Conservation (phyloP, 305 asterid genomes). For the Striga hermonthica region DNA sequence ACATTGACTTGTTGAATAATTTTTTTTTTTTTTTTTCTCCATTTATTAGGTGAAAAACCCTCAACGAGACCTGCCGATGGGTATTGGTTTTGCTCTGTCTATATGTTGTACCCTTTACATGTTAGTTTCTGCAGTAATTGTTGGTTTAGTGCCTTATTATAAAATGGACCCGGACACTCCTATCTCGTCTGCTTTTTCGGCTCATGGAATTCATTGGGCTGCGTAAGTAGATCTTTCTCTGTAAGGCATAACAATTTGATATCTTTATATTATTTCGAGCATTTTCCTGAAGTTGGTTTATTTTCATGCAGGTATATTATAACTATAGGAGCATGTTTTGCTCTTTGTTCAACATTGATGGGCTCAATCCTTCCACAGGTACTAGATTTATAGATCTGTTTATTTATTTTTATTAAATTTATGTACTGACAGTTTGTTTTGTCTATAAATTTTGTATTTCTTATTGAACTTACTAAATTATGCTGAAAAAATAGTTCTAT, state of each 20-base stretch:
- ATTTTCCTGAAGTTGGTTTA: conserved; percentile 17
- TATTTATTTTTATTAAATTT: too few relatives aligned
- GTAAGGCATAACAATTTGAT: not conserved
- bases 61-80: conserved; percentile 91
- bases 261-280: not conserved
- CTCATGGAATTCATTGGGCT: conserved; percentile 83
- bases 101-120: conserved; percentile 80
- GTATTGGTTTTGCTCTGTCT: conserved; percentile 79
- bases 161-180: conserved; percentile 98
- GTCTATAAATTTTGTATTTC: too few relatives aligned
- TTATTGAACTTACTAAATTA: too few relatives aligned
- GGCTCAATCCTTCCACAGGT: conserved; percentile 98
- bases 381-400: too few relatives aligned
- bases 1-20: conserved; percentile 17
- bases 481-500: too few relatives aligned
- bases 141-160: conserved; percentile 92
- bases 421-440: too few relatives aligned
- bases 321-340: conserved; percentile 76
- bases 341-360: conserved; percentile 89
- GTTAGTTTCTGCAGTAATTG: conserved; percentile 92
- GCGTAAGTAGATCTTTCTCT: conserved; percentile 57
- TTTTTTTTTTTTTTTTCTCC: conserved; percentile 11
- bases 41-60: conserved; percentile 78
- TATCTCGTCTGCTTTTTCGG: conserved; percentile 83
- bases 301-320: conserved; percentile 54